Evolutionary conservation across 2,329 filamentous ascomycete genomes (phyloP).

Genomic region (Neurospora sp.): DNA sequence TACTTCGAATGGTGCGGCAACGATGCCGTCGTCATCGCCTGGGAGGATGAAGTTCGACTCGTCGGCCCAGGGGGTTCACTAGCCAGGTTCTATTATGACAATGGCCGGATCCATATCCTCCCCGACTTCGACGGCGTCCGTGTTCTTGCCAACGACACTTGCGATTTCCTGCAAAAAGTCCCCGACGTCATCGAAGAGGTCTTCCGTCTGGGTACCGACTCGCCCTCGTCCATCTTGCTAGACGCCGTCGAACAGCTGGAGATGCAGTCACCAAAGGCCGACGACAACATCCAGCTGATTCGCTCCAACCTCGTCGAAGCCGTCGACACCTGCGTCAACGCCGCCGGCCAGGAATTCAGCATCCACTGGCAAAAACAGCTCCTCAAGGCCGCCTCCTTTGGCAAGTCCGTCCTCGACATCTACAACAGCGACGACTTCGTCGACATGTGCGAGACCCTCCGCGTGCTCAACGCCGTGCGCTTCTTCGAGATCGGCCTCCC

Average conservation of each 20-base stretch:
- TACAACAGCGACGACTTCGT: slow-evolving; percentile 99
- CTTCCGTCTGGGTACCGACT: slow-evolving; percentile 79
- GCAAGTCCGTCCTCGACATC: slow-evolving; percentile 91
- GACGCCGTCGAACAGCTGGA: slow-evolving; percentile 89
- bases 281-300: slow-evolving; percentile 95
- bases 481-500: slow-evolving; percentile 88
- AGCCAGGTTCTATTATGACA: slow-evolving; percentile 74
- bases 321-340: slow-evolving; percentile 86
- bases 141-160: slow-evolving; percentile 84
- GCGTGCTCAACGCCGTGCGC: slow-evolving; percentile 84
- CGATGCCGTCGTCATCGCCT: slow-evolving; percentile 84
- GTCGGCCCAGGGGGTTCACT: slow-evolving; percentile 76
- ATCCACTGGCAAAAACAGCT: slow-evolving; percentile 90
- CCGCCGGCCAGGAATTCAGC: slow-evolving; percentile 85
- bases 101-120: slow-evolving; percentile 73
- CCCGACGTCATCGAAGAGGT: slow-evolving; percentile 79
- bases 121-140: slow-evolving; percentile 79
- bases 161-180: slow-evolving; percentile 94
- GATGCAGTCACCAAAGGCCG: slow-evolving; percentile 88
- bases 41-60: slow-evolving; percentile 95
- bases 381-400: slow-evolving; percentile 92
- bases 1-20: slow-evolving; percentile 95
- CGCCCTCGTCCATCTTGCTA: slow-evolving; percentile 81
- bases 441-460: slow-evolving; percentile 89
- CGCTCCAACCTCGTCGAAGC: slow-evolving; percentile 79